Base-by-base conservation (phyloP, 2,329 filamentous ascomycete genomes). In the Ophiostoma ips region DNA sequence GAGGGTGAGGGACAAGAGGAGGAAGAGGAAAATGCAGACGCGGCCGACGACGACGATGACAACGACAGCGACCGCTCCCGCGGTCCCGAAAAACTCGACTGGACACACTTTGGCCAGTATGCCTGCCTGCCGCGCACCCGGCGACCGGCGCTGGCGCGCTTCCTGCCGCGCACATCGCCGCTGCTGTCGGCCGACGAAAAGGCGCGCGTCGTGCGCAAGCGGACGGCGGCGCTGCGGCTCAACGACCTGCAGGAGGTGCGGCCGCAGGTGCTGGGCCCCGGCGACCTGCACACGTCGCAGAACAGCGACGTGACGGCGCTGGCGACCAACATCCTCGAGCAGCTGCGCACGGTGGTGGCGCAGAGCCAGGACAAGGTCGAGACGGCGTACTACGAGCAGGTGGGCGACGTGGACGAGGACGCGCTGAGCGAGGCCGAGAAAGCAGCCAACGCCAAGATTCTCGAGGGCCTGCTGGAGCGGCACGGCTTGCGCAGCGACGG, bases 1-100 rank as follows among this genome's bases (percentile, higher is more conserved):
- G 19, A 46, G 5, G 18, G 5, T 2, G 46, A 30, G 2, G 33
- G 21, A 30, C 18, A 21, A n/a, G 37, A 28, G 5, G 19, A 49
- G 24, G 54, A 46, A 54, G 65, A 61, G 51, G 68, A 58, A 13
- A 60, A 61, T 5, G 62, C 65, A 15, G 69, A 68, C 2, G 71
- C 71, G 9, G 76, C 79, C 11, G 75, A 82, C 6, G 84, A 84
- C 2, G 80, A 82, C 0, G 76, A 77, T 1, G 78, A 73, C 2
- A 80, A 85, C 35, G 77, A 83, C 2, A 71, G 71, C 9, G 76
- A 11, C 78, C 81, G 77, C 1, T 76, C 73, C 2, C 79, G 84
- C 33, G 76, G 82, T 50, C 85, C 82, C 10, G 86, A 92, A 55
- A 79, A 81, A 58, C 74, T 90, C 61, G 86, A 94, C 60, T 98